A percentile compares a stretch with the other conserved stretches of the same genome.
Conservation (phyloP, 257 asterid genomes). For the Oldenlandia corymbosa region DNA sequence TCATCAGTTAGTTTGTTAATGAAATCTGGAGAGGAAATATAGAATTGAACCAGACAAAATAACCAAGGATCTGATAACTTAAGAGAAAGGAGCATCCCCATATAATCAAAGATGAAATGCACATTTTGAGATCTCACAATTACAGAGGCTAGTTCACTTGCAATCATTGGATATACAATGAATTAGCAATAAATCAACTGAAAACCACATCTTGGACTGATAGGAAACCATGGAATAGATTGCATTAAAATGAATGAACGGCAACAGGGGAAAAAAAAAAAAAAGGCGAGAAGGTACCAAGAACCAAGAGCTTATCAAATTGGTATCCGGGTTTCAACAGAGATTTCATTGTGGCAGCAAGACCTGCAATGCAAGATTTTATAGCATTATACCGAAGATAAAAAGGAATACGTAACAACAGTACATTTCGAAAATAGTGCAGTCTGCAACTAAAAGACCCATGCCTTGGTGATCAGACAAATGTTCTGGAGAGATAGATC, state of each 20-base stretch:
- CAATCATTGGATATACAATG: neutral
- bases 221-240: constrained; percentile 1
- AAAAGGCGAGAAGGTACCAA: constrained; percentile 46
- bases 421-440: neutral
- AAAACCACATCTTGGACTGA: constrained; percentile 7
- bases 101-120: neutral
- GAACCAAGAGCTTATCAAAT: constrained; percentile 83
- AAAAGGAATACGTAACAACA: constrained; percentile 8
- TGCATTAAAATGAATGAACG: neutral
- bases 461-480: constrained; percentile 86
- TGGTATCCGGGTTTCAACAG: constrained; percentile 71
- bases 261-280: no score
- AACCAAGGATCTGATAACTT: neutral
- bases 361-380: constrained; percentile 45
- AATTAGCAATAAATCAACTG: neutral
- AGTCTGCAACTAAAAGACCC: constrained; percentile 5
- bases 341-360: constrained; percentile 54
- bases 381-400: constrained; percentile 10
- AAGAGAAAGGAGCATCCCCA: neutral
- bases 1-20: neutral
- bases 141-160: neutral
- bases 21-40: neutral
- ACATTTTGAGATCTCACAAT: neutral
- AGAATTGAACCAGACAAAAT: no score
- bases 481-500: constrained; percentile 74